Base-by-base conservation (phyloP, 2,329 filamentous ascomycete genomes). In the Alternaria atra region DNA sequence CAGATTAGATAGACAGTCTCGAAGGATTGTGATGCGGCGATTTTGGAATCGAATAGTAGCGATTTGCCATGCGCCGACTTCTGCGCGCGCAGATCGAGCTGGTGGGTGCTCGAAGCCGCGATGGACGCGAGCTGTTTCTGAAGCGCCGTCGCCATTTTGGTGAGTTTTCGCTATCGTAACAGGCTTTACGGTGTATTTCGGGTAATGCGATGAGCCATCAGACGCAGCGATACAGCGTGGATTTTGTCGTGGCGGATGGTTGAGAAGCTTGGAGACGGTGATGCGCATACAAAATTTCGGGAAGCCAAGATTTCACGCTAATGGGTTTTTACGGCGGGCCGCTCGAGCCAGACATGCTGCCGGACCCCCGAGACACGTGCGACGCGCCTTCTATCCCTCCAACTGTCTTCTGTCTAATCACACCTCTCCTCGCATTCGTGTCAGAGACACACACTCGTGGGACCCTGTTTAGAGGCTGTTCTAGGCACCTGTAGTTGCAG, bases 51-150 rank as follows among this genome's bases (percentile, higher is more conserved):
- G 83, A 97, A 99, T 61, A 99, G 92, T 63, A 99, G 83, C 54
- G 95, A 99, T 80, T 97, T 94, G 67, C 92, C 92, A 81, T 99
- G 95, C 65, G 92, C 89, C 63, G 91, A 88, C 80, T 93, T 94
- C 82, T 97, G 93, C 73, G 94, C 92, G 81, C 96, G 97, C 71
- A 97, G 86, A 77, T 98, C 92, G 73, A 98, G 87, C 70, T 94
- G 91, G 77, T 94, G 90, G 71, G 94, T 97, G 72, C 93, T 97
- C 75, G 91, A 92, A 68, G 91, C 90, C 71, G 94, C 92, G 77
- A 99, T 94, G 77, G 92, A 89, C 84, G 94, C 92, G 83, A 99
- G 85, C 86, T 99, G 96, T 83, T 92, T 89, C 81, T 94, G 91
- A 71, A 99, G 90, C 76, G 92, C 90, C 63, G 93, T 92, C 61